Evolutionary conservation across 2,329 filamentous ascomycete species (phyloP), one percentile per base, ranked within the genome.

Genomic region (Epicoccum nigrum): DNA sequence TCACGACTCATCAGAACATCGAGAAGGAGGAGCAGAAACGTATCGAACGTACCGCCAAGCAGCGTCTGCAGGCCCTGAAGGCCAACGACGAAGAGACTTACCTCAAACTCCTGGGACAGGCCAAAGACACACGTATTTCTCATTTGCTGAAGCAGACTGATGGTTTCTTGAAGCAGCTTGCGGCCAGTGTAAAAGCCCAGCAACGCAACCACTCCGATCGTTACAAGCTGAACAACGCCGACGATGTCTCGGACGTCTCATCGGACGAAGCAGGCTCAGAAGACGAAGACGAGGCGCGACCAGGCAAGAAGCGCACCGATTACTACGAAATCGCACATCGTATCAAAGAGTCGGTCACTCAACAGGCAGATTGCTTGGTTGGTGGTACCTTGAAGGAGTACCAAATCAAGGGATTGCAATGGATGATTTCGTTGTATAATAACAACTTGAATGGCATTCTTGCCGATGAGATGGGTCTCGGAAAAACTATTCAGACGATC

Each of bases 391-490:
- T 99, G 61, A 99, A 99, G 75, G 94, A 99, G 73, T 99, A 99
- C 76, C 94, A 99, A 77, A 63, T 99, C 76, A 97, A 97, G 85
- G 94, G 94, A 83, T 79, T 99, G 39, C 93, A 99, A 74, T 99
- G 94, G 94, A 99, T 99, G 94, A 87, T 99, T 55, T 99, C 94
- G 12, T 83, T 99, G 12, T 99, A 97, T 83, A 99, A 99, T 86
- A 99, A 99, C 81, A 99, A 97, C 76, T 84, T 99, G 60, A 99
- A 99, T 74, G 94, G 94, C 83, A 97, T 99, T 61, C 81, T 99
- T 65, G 94, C 94, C 52, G 94, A 99, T 68, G 94, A 99, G 77
- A 99, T 99, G 94, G 94, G 94, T 87, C 90, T 99, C 60, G 94
- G 94, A 74, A 99, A 99, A 79, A 99, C 94, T 0, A 99, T 99